Base-by-base conservation (phyloP, 2,329 filamentous ascomycete species). In the Microcyclosporella mali region DNA sequence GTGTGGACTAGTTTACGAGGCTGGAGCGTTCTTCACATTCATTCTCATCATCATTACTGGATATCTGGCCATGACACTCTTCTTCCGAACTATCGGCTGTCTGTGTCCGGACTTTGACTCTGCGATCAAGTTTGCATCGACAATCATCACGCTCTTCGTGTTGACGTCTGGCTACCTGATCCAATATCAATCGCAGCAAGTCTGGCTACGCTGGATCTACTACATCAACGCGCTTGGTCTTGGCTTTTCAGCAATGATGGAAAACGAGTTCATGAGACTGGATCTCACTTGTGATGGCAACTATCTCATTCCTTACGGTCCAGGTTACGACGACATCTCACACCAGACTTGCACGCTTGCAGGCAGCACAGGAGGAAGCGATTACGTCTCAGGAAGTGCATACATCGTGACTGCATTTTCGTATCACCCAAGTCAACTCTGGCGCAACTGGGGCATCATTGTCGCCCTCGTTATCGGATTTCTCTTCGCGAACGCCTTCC, bases 391-490 rank as follows among this genome's bases (percentile, higher is more conserved):
- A 1, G 88, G 88, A 3, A 67, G 69, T 0, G 75, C 72, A 11
- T 94, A 94, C 60, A 77, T 94, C 47, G 70, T 74, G 0, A 65
- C 78, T 16, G 79, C 73, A 0, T 94, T 85, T 62, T 73, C 75
- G 0, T 94, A 89, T 66, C 62, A 70, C 10, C 74, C 76, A 0
- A 66, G 69, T 1, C 77, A 90, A 39, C 70, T 92, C 1, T 94
- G 88, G 88, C 75, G 86, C 32, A 88, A 92, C 64, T 86, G 84
- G 62, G 86, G 85, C 1, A 92, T 95, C 50, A 81, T 94, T 47
- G 61, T 88, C 9, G 80, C 73, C 1, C 76, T 94, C 49, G 86
- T 94, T 41, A 65, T 83, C 31, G 79, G 80, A 46, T 94, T 94
- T 67, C 71, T 95, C 3, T 64, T 77, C 9, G 67, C 85, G 44